Conservation (phyloP, 2,329 filamentous ascomycete species). For the Emericellopsis atlantica region DNA sequence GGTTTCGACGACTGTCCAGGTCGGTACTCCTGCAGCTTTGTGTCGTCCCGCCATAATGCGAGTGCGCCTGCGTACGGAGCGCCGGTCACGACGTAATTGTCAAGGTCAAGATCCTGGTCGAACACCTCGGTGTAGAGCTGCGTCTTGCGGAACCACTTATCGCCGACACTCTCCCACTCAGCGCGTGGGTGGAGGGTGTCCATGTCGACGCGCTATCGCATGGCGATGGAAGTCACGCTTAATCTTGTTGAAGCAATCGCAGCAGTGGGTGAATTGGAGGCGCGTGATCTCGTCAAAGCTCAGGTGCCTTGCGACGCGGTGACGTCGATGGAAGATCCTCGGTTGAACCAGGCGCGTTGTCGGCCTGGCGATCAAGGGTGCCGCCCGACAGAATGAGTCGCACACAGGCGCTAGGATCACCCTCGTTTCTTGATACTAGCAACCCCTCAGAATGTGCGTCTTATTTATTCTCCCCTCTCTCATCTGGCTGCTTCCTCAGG, state of each 20-base stretch:
- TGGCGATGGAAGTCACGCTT: background rate
- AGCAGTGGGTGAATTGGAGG: background rate
- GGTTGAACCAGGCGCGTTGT: background rate
- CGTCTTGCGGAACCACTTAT: conserved; percentile 90
- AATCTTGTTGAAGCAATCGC: no score
- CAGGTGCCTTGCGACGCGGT: background rate
- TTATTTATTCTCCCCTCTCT: no score
- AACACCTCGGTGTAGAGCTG: conserved; percentile 90
- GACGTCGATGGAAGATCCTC: conserved; percentile 2
- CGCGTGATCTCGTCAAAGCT: background rate
- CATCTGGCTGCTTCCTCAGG: no score
- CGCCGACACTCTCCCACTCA: conserved; percentile 89
- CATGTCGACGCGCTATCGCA: conserved; percentile 22
- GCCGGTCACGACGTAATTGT: conserved; percentile 84
- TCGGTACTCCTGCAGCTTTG: conserved; percentile 69
- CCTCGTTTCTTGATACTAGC: no score
- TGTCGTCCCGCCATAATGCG: conserved; percentile 85
- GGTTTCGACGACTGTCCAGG: conserved; percentile 61
- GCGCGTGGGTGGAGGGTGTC: conserved; percentile 57
- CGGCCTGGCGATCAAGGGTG: no score
- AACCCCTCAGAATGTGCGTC: no score
- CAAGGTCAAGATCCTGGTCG: conserved; percentile 83
- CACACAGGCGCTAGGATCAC: no score
- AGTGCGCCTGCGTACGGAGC: conserved; percentile 82
- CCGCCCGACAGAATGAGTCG: no score